A percentile compares a stretch with the other conserved stretches of the same genome.
Evolutionary conservation across 2,329 filamentous ascomycete species (phyloP).

Genomic region (Penicillium decumbens): DNA sequence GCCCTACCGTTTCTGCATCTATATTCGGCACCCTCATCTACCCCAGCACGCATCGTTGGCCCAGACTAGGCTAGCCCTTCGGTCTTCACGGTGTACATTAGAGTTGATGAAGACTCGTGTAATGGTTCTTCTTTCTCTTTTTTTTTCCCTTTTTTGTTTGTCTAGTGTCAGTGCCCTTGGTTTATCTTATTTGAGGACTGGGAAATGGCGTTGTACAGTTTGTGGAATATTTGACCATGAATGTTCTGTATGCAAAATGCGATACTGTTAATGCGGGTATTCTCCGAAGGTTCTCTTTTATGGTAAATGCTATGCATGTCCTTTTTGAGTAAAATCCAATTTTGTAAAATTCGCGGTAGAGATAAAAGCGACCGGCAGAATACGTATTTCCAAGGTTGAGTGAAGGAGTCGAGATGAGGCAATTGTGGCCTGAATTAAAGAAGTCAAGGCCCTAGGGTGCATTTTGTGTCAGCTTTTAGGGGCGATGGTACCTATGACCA

Average conservation of each 20-base stretch:
- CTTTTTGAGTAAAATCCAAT: background rate
- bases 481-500: too few relatives aligned
- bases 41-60: conserved; percentile 8
- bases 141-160: background rate
- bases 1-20: conserved; percentile 18
- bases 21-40: conserved; percentile 19
- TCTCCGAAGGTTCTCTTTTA: background rate
- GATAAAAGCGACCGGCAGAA: too few relatives aligned
- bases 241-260: conserved; percentile 2
- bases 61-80: conserved; percentile 8
- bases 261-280: background rate
- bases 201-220: conserved; percentile 10
- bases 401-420: background rate
- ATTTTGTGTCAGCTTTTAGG: too few relatives aligned
- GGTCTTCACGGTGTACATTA: conserved; percentile 30
- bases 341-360: too few relatives aligned
- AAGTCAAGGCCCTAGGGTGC: background rate
- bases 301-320: too few relatives aligned
- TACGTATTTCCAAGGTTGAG: too few relatives aligned
- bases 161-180: conserved; percentile 1
- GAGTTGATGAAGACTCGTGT: conserved; percentile 15
- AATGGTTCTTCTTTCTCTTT: background rate
- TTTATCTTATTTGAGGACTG: background rate
- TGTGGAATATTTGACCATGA: conserved; percentile 5
- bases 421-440: background rate